Conservation (phyloP, 768 basidiomycete genomes). For the Termitomyces sp. region DNA sequence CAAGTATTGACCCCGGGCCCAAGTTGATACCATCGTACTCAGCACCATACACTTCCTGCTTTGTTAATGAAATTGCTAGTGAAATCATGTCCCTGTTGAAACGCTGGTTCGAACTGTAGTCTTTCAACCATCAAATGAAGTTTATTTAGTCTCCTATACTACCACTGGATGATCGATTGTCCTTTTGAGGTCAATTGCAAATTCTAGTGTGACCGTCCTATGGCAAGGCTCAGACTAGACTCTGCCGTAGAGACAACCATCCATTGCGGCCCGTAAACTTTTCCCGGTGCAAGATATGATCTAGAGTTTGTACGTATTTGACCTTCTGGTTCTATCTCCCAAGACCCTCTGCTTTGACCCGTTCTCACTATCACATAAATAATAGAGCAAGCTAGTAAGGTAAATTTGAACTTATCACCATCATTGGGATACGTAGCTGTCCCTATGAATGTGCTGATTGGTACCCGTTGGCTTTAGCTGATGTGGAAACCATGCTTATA, state of each 20-base stretch:
- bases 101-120: neutral
- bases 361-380: neutral
- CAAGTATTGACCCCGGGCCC: too few relatives aligned
- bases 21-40: too few relatives aligned
- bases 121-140: neutral
- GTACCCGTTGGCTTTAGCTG: conserved; percentile 15
- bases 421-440: conserved; percentile 22
- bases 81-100: too few relatives aligned
- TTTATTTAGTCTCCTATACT: neutral
- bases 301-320: conserved; percentile 2
- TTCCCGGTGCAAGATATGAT: too few relatives aligned
- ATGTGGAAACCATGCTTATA: conserved; percentile 11
- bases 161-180: neutral
- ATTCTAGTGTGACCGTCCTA: neutral
- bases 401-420: too few relatives aligned
- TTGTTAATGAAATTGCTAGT: too few relatives aligned
- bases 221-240: neutral
- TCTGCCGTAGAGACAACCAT: too few relatives aligned
- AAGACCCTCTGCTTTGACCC: neutral
- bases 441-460: conserved; percentile 27
- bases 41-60: too few relatives aligned
- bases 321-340: neutral
- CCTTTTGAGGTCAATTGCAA: neutral
- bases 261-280: too few relatives aligned
- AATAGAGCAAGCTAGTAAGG: too few relatives aligned